phyloP scores from a whole-genome alignment of 2,329 filamentous ascomycete species.

The Ophiocordyceps camponoti-saundersi region DNA sequence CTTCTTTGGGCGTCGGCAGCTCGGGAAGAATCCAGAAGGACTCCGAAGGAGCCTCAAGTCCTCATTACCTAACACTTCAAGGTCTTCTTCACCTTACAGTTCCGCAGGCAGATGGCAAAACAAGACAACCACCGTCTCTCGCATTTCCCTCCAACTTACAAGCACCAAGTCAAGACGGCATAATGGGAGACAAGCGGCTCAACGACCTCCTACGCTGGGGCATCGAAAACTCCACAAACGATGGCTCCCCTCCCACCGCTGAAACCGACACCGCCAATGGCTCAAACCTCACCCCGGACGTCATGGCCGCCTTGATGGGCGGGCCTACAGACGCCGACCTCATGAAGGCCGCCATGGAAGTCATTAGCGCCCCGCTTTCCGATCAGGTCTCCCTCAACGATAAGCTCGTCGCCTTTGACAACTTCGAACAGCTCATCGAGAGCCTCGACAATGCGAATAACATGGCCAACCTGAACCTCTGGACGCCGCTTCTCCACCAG shows the following conservation, averaged over 20 bases:
- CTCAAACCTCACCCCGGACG: constrained; percentile 45
- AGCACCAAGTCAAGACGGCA: background rate
- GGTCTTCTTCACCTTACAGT: background rate
- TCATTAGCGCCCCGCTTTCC: constrained; percentile 45
- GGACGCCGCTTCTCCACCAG: constrained; percentile 61
- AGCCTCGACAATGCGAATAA: constrained; percentile 95
- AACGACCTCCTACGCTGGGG: constrained; percentile 72
- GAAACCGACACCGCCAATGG: constrained; percentile 14
- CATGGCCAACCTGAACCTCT: constrained; percentile 60
- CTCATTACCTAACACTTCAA: background rate
- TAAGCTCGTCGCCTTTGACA: constrained; percentile 77
- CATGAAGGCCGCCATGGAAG: constrained; percentile 72
- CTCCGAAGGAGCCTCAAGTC: constrained; percentile 15
- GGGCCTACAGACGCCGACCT: constrained; percentile 80
- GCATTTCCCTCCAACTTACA: too few relatives aligned
- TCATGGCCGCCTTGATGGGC: constrained; percentile 61
- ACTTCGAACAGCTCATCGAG: constrained; percentile 86
- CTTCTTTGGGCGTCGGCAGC: constrained; percentile 3
- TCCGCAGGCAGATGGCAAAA: background rate
- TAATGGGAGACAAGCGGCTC: constrained; percentile 34
- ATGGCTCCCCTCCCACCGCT: constrained; percentile 5
- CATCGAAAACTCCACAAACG: constrained; percentile 27
- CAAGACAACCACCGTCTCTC: background rate
- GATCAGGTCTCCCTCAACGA: constrained; percentile 53
- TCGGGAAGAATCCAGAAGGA: constrained; percentile 27